Evolutionary conservation across 2,329 filamentous ascomycete species (phyloP).

Genomic region (Pyrenophora tritici-repentis): DNA sequence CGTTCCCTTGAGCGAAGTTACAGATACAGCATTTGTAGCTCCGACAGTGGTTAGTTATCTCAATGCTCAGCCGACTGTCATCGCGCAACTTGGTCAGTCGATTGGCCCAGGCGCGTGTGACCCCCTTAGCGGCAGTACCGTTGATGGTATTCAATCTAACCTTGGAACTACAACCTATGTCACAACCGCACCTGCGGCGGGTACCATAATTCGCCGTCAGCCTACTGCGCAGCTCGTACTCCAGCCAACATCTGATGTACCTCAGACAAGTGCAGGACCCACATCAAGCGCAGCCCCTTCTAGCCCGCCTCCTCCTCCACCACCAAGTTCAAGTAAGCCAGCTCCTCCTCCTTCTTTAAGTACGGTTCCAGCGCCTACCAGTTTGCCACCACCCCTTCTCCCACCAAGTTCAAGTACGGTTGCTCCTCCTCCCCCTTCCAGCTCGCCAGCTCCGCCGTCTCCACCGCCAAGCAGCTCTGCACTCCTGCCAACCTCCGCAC

Average conservation of each 20-base stretch:
- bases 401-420: conserved; percentile 13
- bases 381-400: conserved; percentile 14
- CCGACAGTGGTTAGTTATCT: conserved; percentile 38
- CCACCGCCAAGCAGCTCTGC: conserved; percentile 6
- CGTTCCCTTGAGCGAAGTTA: conserved; percentile 23
- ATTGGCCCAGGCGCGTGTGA: conserved; percentile 42
- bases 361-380: neutral
- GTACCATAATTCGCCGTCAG: conserved; percentile 1
- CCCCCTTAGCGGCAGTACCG: conserved; percentile 27
- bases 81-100: conserved; percentile 32
- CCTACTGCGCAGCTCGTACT: neutral
- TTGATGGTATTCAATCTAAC: conserved; percentile 3
- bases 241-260: neutral
- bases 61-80: conserved; percentile 36
- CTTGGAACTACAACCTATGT: conserved; percentile 15
- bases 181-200: neutral
- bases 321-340: conserved; percentile 9
- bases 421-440: conserved; percentile 13
- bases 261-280: conserved; percentile 8
- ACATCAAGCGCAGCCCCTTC: conserved; percentile 5
- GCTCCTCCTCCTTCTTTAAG: conserved; percentile 5
- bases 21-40: conserved; percentile 29
- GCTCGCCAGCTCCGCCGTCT: neutral
- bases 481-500: conserved; percentile 11
- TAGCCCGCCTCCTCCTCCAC: neutral